Conservation (phyloP, 1,139 yeast species). For the Geotrichum citri-aurantii region DNA sequence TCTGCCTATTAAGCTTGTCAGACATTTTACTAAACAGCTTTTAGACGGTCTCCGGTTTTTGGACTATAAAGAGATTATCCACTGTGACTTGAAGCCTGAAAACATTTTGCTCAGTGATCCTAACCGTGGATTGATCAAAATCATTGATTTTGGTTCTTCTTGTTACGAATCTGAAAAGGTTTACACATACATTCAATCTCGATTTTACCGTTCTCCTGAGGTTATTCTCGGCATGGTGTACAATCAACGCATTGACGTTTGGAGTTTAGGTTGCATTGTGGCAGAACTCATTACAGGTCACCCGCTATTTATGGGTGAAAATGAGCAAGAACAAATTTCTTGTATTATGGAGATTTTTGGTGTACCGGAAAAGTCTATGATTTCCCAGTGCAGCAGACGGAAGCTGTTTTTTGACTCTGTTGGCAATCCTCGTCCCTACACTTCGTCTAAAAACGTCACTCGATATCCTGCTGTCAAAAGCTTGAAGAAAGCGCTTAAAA, state of each 20-base stretch:
- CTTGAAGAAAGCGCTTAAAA: slow-evolving; percentile 28
- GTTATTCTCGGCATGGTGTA: slow-evolving; percentile 76
- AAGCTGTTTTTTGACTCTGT: slow-evolving; percentile 40
- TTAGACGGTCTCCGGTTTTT: slow-evolving; percentile 56
- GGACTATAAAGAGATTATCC: slow-evolving; percentile 55
- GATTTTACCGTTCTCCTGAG: slow-evolving; percentile 93
- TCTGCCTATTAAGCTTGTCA: slow-evolving; percentile 47
- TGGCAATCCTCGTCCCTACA: slow-evolving; percentile 38
- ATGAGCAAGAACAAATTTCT: slow-evolving; percentile 62
- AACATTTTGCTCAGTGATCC: slow-evolving; percentile 76
- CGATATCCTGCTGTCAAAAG: slow-evolving; percentile 33
- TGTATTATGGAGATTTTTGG: slow-evolving; percentile 58
- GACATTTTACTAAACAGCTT: slow-evolving; percentile 49
- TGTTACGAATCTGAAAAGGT: slow-evolving; percentile 87
- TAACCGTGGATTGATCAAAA: slow-evolving; percentile 82
- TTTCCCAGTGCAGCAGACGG: slow-evolving; percentile 38
- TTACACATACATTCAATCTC: slow-evolving; percentile 89
- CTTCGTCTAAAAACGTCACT: slow-evolving; percentile 34
- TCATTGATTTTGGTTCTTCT: slow-evolving; percentile 94
- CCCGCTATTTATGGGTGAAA: slow-evolving; percentile 66
- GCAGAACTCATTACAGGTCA: slow-evolving; percentile 61
- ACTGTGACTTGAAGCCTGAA: slow-evolving; percentile 95
- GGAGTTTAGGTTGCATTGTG: slow-evolving; percentile 72
- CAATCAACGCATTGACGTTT: slow-evolving; percentile 62
- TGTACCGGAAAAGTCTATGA: slow-evolving; percentile 44